These are phyloP conservation scores for Adansonia grandidieri DNA, from an alignment of 441 rosid genomes.

Conservation along the genomic window DNA sequence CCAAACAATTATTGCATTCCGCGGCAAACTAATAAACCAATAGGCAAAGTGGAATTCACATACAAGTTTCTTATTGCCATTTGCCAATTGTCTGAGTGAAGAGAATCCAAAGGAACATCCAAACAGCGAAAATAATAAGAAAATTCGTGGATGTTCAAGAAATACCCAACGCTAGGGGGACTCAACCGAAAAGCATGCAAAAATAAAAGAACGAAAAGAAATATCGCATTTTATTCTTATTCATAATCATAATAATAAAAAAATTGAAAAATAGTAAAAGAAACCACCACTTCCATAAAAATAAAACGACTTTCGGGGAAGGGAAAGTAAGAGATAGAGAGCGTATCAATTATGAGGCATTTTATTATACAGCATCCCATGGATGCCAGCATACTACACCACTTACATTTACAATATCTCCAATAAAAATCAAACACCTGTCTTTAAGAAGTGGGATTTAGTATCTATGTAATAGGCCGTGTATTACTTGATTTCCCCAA, in stretches of 20 bases:
- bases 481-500: constrained; percentile 30
- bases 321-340: neutral
- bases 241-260: neutral
- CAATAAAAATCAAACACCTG: neutral
- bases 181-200: neutral
- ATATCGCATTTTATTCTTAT: neutral
- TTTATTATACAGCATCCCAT: neutral
- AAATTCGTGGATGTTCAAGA: neutral
- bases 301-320: neutral
- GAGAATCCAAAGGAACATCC: neutral
- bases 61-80: no score
- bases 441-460: neutral
- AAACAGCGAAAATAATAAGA: neutral
- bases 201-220: neutral
- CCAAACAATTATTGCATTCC: neutral
- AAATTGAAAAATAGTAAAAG: neutral
- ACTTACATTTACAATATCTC: neutral
- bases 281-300: neutral
- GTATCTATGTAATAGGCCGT: constrained; percentile 15
- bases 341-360: neutral
- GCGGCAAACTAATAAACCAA: neutral
- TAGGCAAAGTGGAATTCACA: neutral
- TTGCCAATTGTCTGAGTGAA: neutral
- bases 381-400: neutral
- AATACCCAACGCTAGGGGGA: constrained; percentile 16